Evolutionary conservation across 768 basidiomycete genomes (phyloP), one percentile per base, ranked within the genome.

Genomic region (Russula sp.): DNA sequence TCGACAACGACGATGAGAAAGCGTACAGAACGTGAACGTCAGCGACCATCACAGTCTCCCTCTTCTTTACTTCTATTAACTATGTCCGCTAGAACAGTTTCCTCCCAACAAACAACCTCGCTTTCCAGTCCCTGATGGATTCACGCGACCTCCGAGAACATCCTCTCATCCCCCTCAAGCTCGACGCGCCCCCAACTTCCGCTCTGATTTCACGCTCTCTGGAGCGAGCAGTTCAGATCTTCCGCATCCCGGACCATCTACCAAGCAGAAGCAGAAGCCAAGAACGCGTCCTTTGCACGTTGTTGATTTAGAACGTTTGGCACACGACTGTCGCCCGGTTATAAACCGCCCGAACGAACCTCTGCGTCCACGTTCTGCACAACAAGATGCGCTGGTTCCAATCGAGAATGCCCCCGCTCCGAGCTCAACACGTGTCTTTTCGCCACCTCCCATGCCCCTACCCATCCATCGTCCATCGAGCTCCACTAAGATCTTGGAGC

Each of bases 171-270:
- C 48, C 0, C 16, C 49, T 51, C 62, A 24, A 52, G 20, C 32
- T 30, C 51, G 42, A 18, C 51, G 22, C 4, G 28, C 32, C n/a
- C 53, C 59, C 13, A 49, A 54, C 13, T 64, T 64, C 36, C 46
- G 53, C 18, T 64, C 63, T 16, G 58, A 64, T 18, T 64, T 64
- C 22, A 20, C 36, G 20, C 30, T 36, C 10, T 46, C 42, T 14
- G 6, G 16, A 9, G 14, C 22, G 9, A 30, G 26, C 18, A 38
- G 32, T 6, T 36, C 36, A 32, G n/a, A 49, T 36, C 26, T 18
- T 0, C 40, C 40, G 36, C 42, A 48, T 24, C 28, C 62, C 42
- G 40, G 22, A 22, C 42, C 14, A 20, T 40, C 58, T 20, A 55
- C 26, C 30, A 52, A 58, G 22, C 52, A 24, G n/a, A 63, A 38